A percentile compares a stretch with the other conserved stretches of the same genome.
phyloP scores from a whole-genome alignment of 192 early-diverging fungal genomes.

The Thamnidium elegans region DNA sequence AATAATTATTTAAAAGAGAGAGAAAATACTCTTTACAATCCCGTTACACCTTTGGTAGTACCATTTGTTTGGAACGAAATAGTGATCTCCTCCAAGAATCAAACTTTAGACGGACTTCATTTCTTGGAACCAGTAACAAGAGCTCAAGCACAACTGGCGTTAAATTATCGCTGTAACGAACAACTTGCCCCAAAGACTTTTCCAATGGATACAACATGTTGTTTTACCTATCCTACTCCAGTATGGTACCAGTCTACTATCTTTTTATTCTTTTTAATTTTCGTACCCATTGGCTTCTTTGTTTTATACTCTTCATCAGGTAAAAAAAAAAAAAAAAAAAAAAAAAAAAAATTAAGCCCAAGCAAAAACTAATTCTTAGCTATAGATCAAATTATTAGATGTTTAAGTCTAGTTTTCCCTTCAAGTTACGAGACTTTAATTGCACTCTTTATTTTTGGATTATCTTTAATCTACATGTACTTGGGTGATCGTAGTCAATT shows the following conservation, averaged over 20 bases:
- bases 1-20: constrained; percentile 49
- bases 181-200: constrained; percentile 29
- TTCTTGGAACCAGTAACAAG: constrained; percentile 47
- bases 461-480: constrained; percentile 58
- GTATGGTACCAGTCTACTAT: constrained; percentile 41
- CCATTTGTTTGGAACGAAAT: constrained; percentile 51
- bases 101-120: constrained; percentile 70
- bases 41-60: constrained; percentile 34
- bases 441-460: constrained; percentile 50
- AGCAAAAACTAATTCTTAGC: neutral
- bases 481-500: constrained; percentile 66
- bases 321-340: constrained; percentile 1
- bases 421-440: constrained; percentile 44
- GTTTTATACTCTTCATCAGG: neutral
- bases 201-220: constrained; percentile 58
- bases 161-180: constrained; percentile 65
- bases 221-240: constrained; percentile 50
- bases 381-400: neutral
- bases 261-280: constrained; percentile 39
- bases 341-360: neutral
- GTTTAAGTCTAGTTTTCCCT: constrained; percentile 6
- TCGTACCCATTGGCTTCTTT: constrained; percentile 34
- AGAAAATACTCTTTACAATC: neutral
- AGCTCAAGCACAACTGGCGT: constrained; percentile 52
- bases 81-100: constrained; percentile 30